These are phyloP conservation scores for Cicer bijugum DNA, from an alignment of 306 rosid species.

Conservation along the genomic window DNA sequence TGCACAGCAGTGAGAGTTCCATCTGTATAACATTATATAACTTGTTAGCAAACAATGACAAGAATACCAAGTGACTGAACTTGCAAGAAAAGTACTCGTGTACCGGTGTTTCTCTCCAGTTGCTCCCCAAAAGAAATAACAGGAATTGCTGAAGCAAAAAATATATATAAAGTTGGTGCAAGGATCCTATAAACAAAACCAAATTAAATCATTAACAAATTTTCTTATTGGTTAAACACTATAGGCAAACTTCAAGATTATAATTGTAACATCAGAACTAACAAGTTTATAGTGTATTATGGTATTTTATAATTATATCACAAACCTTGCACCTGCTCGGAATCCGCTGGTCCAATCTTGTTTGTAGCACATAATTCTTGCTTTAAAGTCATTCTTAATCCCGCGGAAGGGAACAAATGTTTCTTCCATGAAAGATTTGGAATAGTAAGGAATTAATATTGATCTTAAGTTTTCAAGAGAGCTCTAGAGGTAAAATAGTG, in stretches of 20 bases:
- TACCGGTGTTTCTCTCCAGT: conserved; percentile 84
- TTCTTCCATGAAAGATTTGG: conserved; percentile 76
- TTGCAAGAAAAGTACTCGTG: conserved; percentile 32
- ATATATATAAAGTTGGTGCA: conserved; percentile 96
- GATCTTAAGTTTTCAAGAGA: conserved; percentile 41
- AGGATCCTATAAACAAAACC: conserved; percentile 70
- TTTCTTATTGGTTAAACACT: conserved; percentile 20
- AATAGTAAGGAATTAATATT: conserved; percentile 42
- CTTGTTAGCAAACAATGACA: conserved; percentile 46
- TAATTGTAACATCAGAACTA: conserved; percentile 34
- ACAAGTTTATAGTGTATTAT: neutral
- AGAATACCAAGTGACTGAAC: conserved; percentile 44
- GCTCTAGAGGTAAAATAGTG: conserved; percentile 63
- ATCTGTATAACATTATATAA: conserved; percentile 56
- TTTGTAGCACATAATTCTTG: conserved; percentile 81
- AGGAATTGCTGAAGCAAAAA: conserved; percentile 97
- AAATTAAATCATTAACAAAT: conserved; percentile 7
- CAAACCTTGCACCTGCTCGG: conserved; percentile 79
- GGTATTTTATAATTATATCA: conserved; percentile 15
- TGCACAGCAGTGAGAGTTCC: conserved; percentile 95
- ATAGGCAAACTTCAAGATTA: conserved; percentile 4
- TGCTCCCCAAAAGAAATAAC: conserved; percentile 98
- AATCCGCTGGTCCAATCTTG: conserved; percentile 94
- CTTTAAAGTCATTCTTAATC: conserved; percentile 84
- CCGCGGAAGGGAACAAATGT: conserved; percentile 96